phyloP scores from a whole-genome alignment of 1,284 basidiomycete species.

The Rhodotorula sp. region DNA sequence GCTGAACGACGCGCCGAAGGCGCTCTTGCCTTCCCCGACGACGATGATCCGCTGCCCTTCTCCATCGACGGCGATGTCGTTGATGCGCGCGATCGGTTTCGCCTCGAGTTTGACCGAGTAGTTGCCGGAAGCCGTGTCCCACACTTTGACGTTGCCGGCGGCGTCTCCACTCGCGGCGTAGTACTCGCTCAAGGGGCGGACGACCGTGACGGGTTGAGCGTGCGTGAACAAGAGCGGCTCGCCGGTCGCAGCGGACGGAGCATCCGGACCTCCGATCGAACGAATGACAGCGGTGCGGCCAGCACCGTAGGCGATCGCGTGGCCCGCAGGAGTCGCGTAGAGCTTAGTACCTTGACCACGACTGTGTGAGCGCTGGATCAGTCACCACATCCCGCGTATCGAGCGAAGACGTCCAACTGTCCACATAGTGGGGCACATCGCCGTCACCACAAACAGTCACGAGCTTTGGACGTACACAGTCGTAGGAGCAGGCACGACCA shows the following conservation, averaged over 20 bases:
- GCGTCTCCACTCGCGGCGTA: constrained; percentile 72
- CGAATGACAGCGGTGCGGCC: constrained; percentile 33
- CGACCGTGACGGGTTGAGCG: constrained; percentile 22
- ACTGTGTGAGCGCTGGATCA: neutral
- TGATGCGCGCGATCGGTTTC: constrained; percentile 75
- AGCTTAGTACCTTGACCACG: constrained; percentile 36
- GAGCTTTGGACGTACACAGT: constrained; percentile 21
- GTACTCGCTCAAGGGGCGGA: constrained; percentile 24
- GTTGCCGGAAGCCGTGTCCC: constrained; percentile 81
- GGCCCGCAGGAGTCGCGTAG: constrained; percentile 26
- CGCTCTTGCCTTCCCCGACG: constrained; percentile 78
- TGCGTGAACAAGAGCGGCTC: constrained; percentile 17
- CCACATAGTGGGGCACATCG: neutral
- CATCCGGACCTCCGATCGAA: neutral
- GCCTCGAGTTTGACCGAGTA: constrained; percentile 83
- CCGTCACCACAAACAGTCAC: neutral
- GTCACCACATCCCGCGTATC: neutral
- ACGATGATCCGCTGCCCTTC: constrained; percentile 94
- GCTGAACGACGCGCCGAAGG: constrained; percentile 82
- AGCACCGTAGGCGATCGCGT: constrained; percentile 31
- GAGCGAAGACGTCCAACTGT: neutral
- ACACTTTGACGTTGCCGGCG: constrained; percentile 59
- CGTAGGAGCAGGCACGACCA: constrained; percentile 30
- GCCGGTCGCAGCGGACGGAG: neutral
- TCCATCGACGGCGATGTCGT: constrained; percentile 93